Evolutionary conservation across 2,329 filamentous ascomycete species (phyloP), one percentile per base, ranked within the genome.

Genomic region (Cladorrhinum sp.): DNA sequence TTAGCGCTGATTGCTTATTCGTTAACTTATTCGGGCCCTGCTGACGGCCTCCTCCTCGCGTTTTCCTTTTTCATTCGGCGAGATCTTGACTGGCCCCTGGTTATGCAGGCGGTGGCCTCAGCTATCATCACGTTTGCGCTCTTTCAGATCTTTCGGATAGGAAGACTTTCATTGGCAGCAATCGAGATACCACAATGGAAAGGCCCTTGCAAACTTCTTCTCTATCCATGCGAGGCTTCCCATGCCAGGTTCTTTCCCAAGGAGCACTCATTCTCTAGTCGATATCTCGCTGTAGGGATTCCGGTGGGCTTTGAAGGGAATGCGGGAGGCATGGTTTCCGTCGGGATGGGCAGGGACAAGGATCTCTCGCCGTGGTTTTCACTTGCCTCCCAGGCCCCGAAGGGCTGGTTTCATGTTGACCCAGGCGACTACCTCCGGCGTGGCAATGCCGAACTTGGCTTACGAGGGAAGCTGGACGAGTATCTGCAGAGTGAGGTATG

Each of bases 231-330:
- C 67, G 78, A 76, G 50, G 90, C 86, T 13, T 85, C 81, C 1
- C 89, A 92, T 70, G 77, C 81, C 3, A 79, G 89, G 18, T 70
- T 88, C n/a, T 86, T 88, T 60, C 89, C 89, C 0, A 80, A 85
- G 68, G 84, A 81, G 61, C 86, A 92, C 69, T 80, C 80, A 0
- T 92, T 93, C 68, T 77, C 77, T 0, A 91, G 91, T 69, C 86
- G 87, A 0, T 91, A 92, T 70, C 80, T 92, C 1, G 78, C 87
- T 50, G 84, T 86, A 24, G 88, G 89, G 0, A 78, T 90, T 45
- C 89, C 88, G 0, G 79, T 92, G 23, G 81, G 81, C n/a, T 86
- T 83, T 72, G 75, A 76, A 55, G 87, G 85, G 5, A 75, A 75
- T 48, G 74, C 77, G n/a, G 81, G 80, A 50, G 80, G 80, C 9